Conservation (phyloP, 1,284 basidiomycete genomes). For the Heterobasidion occidentale region DNA sequence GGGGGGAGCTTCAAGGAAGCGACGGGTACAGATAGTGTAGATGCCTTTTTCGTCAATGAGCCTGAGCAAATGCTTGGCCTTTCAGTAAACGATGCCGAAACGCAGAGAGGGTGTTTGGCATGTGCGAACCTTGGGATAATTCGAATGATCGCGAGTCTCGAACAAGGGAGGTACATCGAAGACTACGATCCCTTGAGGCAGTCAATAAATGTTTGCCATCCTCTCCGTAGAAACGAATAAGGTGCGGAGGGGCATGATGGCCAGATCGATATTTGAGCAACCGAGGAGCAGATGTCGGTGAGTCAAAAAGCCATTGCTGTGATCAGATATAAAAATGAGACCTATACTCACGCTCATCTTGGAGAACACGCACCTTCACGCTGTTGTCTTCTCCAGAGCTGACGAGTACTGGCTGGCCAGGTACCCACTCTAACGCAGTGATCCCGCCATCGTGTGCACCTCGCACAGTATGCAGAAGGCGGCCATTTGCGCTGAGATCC, state of each 20-base stretch:
- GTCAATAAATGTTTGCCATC: conserved; percentile 94
- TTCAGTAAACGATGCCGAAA: neutral
- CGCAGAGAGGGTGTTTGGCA: neutral
- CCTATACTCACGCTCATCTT: neutral
- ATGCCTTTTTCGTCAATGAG: conserved; percentile 81
- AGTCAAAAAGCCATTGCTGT: conserved; percentile 98
- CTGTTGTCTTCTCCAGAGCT: conserved; percentile 90
- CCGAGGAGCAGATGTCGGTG: conserved; percentile 77
- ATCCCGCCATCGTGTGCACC: conserved; percentile 85
- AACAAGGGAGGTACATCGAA: conserved; percentile 89
- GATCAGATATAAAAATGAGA: neutral
- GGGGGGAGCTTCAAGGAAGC: conserved; percentile 79
- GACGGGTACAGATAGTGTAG: conserved; percentile 71
- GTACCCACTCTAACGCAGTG: conserved; percentile 80
- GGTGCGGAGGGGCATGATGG: conserved; percentile 85
- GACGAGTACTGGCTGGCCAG: conserved; percentile 83
- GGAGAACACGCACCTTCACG: conserved; percentile 58
- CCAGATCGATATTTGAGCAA: conserved; percentile 90
- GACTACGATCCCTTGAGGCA: conserved; percentile 79
- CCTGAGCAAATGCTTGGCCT: conserved; percentile 33
- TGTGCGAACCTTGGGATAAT: conserved; percentile 75
- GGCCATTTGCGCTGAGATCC: conserved; percentile 81
- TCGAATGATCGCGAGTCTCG: conserved; percentile 92
- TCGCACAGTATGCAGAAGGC: conserved; percentile 75
- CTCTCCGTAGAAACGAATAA: conserved; percentile 92